Base-by-base conservation (phyloP, 1,284 basidiomycete species). In the Cystobasidium slooffiae region DNA sequence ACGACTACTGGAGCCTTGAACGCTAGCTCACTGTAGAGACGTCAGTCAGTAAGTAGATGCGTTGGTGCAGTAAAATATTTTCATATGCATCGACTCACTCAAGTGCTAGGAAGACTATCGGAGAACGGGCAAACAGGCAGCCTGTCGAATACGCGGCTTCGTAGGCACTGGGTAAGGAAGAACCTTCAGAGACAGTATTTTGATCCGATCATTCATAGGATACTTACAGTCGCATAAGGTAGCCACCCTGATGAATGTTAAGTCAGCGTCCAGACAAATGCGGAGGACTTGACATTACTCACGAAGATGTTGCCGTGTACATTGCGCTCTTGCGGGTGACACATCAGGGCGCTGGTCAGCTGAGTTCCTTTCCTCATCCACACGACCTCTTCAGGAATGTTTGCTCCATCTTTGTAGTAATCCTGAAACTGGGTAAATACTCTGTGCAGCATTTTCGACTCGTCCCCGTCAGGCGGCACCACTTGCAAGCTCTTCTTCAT, bases 141-240 rank as follows among this genome's bases (percentile, higher is more conserved):
- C 80, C 81, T 1, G 77, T 80, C 72, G 81, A 78, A 77, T 80
- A 83, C 1, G 82, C 82, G 0, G 81, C 77, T 76, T 83, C 82
- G 78, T 82, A 83, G 0, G 82, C 80, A 20, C 69, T 77, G 75
- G 9, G 75, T 76, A 20, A 78, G 78, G 24, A 78, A 79, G 78
- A 80, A 81, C 64, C 49, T 75, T 7, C 43, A n/a, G 58, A 39
- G 10, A 61, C n/a, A 44, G 37, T 49, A 20, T 9, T 31, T 18
- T 10, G 22, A 65, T 12, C 0, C 16, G 0, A 20, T 18, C 47
- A 53, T 0, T 18, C 46, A 10, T 20, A n/a, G 68, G 3, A 1
- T 18, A 20, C 69, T 64, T 22, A 72, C 70, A 77, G 41, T 6
- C 77, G 47, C 78, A 78, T 80, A 12, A 79, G 61, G 63, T 75